Evolutionary conservation across 148 eudicot genomes (phyloP).

Genomic region (Hydrangea macrophylla): DNA sequence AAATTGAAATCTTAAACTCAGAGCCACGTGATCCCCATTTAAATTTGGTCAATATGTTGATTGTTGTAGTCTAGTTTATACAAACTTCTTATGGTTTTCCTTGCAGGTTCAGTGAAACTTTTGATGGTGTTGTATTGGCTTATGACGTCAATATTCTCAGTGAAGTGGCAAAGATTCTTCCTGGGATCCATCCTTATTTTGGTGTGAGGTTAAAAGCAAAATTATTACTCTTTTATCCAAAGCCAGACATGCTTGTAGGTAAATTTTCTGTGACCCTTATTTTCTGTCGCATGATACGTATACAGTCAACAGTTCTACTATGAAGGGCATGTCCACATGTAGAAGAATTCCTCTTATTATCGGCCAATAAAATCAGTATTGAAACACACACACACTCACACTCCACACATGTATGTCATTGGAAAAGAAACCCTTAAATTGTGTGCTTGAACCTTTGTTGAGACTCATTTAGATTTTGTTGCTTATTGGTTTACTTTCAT

Average conservation of each 20-base stretch:
- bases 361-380: neutral
- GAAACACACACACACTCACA: neutral
- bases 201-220: constrained; percentile 54
- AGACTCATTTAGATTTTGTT: neutral
- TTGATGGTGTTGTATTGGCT: constrained; percentile 79
- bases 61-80: neutral
- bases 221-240: constrained; percentile 71
- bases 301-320: neutral
- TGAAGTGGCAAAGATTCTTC: constrained; percentile 50
- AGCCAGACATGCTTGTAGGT: constrained; percentile 75
- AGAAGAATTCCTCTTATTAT: neutral
- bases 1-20: too few species aligned
- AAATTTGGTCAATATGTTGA: neutral
- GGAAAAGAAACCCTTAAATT: neutral
- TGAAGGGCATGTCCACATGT: neutral
- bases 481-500: neutral
- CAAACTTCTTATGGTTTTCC: neutral
- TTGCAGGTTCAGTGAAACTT: constrained; percentile 67
- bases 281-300: neutral
- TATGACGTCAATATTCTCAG: constrained; percentile 40
- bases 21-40: too few species aligned
- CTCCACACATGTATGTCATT: neutral
- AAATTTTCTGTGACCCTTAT: neutral
- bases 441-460: neutral
- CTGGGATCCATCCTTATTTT: constrained; percentile 63